These are phyloP conservation scores for Paulownia fortunei DNA, from an alignment of 257 asterid genomes.

Conservation along the genomic window DNA sequence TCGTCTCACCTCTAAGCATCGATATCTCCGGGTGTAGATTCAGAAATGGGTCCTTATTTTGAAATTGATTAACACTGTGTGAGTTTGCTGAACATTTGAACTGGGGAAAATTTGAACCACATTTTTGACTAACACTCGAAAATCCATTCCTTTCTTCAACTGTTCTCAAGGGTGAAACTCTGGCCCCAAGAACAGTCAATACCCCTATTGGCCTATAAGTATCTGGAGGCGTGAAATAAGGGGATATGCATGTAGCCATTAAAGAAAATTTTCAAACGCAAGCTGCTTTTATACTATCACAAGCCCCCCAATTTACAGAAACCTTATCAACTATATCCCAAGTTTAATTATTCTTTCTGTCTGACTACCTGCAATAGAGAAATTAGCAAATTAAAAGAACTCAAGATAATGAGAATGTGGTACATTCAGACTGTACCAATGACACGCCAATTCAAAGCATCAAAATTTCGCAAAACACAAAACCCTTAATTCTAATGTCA, in stretches of 20 bases:
- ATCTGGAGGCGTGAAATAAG: conserved; percentile 64
- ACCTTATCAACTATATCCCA: conserved; percentile 25
- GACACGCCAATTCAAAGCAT: conserved; percentile 1
- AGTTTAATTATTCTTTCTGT: neutral
- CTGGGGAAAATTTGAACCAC: conserved; percentile 38
- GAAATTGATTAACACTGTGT: conserved; percentile 58
- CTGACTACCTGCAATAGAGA: conserved; percentile 37
- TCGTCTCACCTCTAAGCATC: conserved; percentile 79
- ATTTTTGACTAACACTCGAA: conserved; percentile 40
- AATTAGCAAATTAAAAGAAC: neutral
- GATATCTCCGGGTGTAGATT: conserved; percentile 87
- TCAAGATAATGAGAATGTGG: neutral
- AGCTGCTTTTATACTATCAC: neutral
- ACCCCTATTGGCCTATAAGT: conserved; percentile 53
- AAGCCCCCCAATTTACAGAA: neutral
- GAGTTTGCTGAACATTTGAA: conserved; percentile 72
- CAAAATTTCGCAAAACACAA: neutral
- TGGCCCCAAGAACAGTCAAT: conserved; percentile 54
- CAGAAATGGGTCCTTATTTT: conserved; percentile 71
- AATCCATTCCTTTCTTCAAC: conserved; percentile 54
- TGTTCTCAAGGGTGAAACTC: conserved; percentile 57
- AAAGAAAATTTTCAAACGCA: conserved; percentile 25
- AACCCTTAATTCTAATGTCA: conserved; percentile 7
- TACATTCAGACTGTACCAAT: conserved; percentile 3
- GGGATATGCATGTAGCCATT: conserved; percentile 70